Evolutionary conservation across 208 protist genomes (phyloP).

Genomic region (Wallacemonas sp.): DNA sequence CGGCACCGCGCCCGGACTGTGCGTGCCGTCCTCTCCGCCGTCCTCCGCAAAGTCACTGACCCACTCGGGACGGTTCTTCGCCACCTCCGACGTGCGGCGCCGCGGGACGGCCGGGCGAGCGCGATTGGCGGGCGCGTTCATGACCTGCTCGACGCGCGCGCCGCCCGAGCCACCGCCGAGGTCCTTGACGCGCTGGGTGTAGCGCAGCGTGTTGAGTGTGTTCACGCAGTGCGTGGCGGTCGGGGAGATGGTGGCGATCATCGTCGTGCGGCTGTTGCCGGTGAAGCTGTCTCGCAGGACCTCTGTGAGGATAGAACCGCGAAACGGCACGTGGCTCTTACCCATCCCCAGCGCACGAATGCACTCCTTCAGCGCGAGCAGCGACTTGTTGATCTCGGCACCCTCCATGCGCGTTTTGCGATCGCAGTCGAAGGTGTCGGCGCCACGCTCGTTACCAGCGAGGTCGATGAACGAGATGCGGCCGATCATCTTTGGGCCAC

Average conservation of each 20-base stretch:
- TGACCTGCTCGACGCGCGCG: conserved; percentile 53
- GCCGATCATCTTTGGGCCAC: conserved; percentile 74
- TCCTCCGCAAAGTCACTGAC: conserved; percentile 70
- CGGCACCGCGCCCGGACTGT: conserved; percentile 14
- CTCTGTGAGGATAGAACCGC: conserved; percentile 97
- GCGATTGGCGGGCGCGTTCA: conserved; percentile 18
- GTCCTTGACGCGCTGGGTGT: conserved; percentile 97
- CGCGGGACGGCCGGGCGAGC: conserved; percentile 15
- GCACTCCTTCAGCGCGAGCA: conserved; percentile 99
- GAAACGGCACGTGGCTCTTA: conserved; percentile 97
- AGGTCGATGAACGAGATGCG: conserved; percentile 99
- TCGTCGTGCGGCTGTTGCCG: conserved; percentile 96
- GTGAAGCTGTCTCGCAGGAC: conserved; percentile 96
- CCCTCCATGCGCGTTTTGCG: conserved; percentile 96
- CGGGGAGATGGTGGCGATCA: conserved; percentile 97
- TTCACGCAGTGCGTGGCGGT: conserved; percentile 91
- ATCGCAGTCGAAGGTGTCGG: conserved; percentile 95
- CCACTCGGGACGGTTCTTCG: conserved; percentile 72
- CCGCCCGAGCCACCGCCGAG: conserved; percentile 55
- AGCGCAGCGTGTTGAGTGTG: conserved; percentile 98
- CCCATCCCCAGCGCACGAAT: conserved; percentile 96
- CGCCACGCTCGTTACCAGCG: conserved; percentile 97
- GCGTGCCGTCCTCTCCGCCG: conserved; percentile 19
- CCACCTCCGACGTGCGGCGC: conserved; percentile 25
- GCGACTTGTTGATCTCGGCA: conserved; percentile 99